A percentile compares a stretch with the other conserved stretches of the same genome.
These are phyloP conservation scores for Vararia minispora DNA, from an alignment of 768 basidiomycete species.

Conservation along the genomic window DNA sequence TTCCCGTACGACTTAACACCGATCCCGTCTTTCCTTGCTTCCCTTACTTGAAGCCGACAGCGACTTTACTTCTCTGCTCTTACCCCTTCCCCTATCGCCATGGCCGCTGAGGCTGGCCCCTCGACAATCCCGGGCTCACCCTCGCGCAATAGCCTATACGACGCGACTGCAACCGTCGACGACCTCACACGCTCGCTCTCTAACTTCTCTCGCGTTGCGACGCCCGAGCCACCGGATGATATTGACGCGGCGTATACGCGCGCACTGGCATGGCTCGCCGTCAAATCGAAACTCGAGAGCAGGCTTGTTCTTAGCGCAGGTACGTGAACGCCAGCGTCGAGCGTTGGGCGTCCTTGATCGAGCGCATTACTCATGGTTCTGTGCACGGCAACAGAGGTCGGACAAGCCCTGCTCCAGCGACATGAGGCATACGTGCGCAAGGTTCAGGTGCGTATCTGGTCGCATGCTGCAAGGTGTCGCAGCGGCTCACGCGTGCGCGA, in stretches of 20 bases:
- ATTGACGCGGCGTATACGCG: slow-evolving; percentile 51
- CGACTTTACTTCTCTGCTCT: no score
- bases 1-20: no score
- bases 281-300: slow-evolving; percentile 64
- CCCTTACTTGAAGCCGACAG: no score
- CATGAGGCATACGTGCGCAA: slow-evolving; percentile 80
- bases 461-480: no score
- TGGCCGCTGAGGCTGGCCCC: background rate
- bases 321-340: slow-evolving; percentile 28
- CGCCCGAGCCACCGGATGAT: slow-evolving; percentile 49
- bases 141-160: slow-evolving; percentile 19
- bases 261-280: slow-evolving; percentile 49
- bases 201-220: slow-evolving; percentile 60
- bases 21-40: no score
- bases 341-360: slow-evolving; percentile 3
- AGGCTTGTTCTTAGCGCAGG: slow-evolving; percentile 79
- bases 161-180: slow-evolving; percentile 47
- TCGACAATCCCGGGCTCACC: slow-evolving; percentile 19
- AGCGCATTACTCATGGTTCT: background rate
- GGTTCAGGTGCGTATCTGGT: slow-evolving; percentile 55
- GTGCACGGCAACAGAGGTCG: slow-evolving; percentile 81
- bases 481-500: no score
- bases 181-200: slow-evolving; percentile 66
- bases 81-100: no score
- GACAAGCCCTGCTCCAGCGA: slow-evolving; percentile 75